Evolutionary conservation across 371 early-diverging fungal genomes (phyloP).

Genomic region (Phascolomyces articulosus): DNA sequence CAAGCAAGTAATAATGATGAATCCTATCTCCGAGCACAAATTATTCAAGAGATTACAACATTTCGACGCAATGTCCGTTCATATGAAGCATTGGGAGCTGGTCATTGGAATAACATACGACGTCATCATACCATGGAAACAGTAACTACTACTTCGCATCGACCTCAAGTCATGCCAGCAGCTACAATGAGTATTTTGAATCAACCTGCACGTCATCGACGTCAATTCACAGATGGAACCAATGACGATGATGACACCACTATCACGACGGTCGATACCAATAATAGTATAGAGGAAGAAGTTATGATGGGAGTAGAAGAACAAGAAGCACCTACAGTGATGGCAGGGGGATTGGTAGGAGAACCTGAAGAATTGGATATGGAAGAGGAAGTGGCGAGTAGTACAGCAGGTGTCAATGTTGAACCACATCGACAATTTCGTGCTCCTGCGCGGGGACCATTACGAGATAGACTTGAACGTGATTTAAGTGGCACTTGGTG

Average conservation of each 20-base stretch:
- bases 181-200: conserved; percentile 23
- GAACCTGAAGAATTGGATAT: conserved; percentile 31
- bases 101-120: not conserved
- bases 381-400: conserved; percentile 16
- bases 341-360: conserved; percentile 24
- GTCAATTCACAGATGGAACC: not conserved
- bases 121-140: not conserved
- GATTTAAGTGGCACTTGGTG: conserved; percentile 23
- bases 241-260: not conserved
- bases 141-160: conserved; percentile 1
- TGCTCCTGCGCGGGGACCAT: conserved; percentile 15
- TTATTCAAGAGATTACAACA: conserved; percentile 24
- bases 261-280: not conserved
- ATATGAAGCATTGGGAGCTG: conserved; percentile 5
- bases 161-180: conserved; percentile 11
- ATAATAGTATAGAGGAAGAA: not conserved
- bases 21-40: conserved; percentile 17
- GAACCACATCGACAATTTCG: conserved; percentile 18
- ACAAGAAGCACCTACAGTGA: conserved; percentile 3
- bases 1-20: conserved; percentile 15
- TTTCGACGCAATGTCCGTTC: conserved; percentile 15
- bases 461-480: conserved; percentile 15
- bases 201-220: not conserved
- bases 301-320: conserved; percentile 5
- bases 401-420: conserved; percentile 14